Conservation (phyloP, 176 grass and related monocot genomes). For the Ensete ventricosum region DNA sequence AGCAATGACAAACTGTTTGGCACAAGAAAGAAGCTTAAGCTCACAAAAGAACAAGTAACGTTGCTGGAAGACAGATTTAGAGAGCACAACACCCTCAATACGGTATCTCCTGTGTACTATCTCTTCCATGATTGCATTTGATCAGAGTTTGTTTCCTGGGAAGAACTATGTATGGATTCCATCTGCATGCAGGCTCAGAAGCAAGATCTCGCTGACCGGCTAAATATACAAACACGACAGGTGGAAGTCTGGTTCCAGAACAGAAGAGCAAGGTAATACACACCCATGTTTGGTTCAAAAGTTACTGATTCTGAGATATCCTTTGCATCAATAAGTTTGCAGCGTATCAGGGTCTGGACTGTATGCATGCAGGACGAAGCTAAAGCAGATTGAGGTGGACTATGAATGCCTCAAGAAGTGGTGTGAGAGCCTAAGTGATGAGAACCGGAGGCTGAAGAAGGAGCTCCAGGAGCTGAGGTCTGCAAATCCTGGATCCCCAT, state of each 20-base stretch:
- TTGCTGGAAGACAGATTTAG: constrained; percentile 1
- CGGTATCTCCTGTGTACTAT: neutral
- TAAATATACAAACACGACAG: neutral
- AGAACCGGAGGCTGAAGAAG: constrained; percentile 8
- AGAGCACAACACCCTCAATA: neutral
- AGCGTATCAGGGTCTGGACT: neutral
- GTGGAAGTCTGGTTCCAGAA: constrained; percentile 13
- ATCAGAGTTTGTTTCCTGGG: neutral
- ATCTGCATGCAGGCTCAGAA: neutral
- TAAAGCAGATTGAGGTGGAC: constrained; percentile 11
- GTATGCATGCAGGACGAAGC: constrained; percentile 1
- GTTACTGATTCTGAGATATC: neutral
- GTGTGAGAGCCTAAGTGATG: neutral
- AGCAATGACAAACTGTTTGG: neutral
- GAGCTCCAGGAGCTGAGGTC: constrained; percentile 8
- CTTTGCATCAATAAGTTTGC: neutral
- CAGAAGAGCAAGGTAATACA: neutral
- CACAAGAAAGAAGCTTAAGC: constrained; percentile 7
- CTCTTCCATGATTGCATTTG: neutral
- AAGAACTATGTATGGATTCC: neutral
- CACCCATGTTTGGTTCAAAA: neutral
- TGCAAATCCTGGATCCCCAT: neutral
- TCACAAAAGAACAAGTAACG: neutral
- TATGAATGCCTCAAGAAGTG: constrained; percentile 3
- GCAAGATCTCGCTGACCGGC: constrained; percentile 1